These are phyloP conservation scores for Paraleonurus japonicus DNA, from an alignment of 257 asterid genomes.

Conservation along the genomic window DNA sequence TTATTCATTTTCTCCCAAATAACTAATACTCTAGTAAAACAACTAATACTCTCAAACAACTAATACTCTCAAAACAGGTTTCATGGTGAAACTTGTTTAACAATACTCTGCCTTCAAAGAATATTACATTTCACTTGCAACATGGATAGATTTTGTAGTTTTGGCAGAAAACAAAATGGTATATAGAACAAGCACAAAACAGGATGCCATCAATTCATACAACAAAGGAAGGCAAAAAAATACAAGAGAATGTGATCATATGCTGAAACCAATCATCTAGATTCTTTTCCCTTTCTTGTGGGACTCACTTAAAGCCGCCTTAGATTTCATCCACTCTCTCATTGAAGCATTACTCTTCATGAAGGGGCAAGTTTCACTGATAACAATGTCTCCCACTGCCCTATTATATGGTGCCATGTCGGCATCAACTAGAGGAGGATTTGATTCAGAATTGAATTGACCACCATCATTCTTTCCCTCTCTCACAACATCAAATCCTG, in stretches of 20 bases:
- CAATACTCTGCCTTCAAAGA: no score
- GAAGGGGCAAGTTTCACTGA: constrained; percentile 60
- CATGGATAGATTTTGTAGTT: background rate
- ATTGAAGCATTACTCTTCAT: constrained; percentile 68
- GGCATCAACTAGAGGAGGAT: background rate
- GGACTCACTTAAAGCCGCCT: constrained; percentile 56
- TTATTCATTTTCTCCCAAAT: no score
- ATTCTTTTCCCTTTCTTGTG: constrained; percentile 45
- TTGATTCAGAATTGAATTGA: constrained; percentile 20
- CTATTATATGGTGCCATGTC: constrained; percentile 23
- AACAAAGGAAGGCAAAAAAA: background rate
- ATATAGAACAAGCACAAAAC: background rate
- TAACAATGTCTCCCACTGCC: constrained; percentile 32
- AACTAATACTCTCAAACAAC: no score
- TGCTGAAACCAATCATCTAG: background rate
- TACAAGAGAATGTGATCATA: background rate
- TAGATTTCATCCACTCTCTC: constrained; percentile 71
- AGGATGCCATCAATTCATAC: background rate
- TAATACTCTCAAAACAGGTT: no score
- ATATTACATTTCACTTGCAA: background rate
- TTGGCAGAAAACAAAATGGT: background rate
- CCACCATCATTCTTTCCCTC: constrained; percentile 24
- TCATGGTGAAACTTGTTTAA: no score
- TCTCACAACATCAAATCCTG: constrained; percentile 11
- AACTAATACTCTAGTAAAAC: no score